Evolutionary conservation across 2,329 filamentous ascomycete species (phyloP).

Genomic region (Xylariales sp.): DNA sequence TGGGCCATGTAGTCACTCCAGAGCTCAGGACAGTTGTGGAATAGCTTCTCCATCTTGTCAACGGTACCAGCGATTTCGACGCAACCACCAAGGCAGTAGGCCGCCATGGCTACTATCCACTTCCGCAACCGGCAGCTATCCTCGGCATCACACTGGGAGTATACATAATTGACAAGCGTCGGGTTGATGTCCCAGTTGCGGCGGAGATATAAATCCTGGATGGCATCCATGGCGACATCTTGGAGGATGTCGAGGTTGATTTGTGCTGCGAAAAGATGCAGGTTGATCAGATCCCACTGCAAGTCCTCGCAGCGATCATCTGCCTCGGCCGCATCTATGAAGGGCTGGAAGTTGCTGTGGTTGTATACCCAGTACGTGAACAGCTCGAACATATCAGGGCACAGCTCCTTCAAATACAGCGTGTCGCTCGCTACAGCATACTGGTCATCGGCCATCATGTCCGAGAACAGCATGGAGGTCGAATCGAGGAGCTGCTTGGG

Average conservation of each 20-base stretch:
- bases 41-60: conserved; percentile 36
- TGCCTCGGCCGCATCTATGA: conserved; percentile 20
- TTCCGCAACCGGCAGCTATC: conserved; percentile 49
- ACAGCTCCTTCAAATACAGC: conserved; percentile 25
- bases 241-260: conserved; percentile 47
- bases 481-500: conserved; percentile 21
- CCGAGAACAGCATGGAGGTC: conserved; percentile 23
- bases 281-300: conserved; percentile 52
- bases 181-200: conserved; percentile 55
- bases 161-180: conserved; percentile 46
- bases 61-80: conserved; percentile 21
- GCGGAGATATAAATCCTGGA: conserved; percentile 55
- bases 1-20: conserved; percentile 47
- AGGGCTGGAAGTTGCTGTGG: conserved; percentile 18
- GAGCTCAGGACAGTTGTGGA: conserved; percentile 41
- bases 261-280: conserved; percentile 53
- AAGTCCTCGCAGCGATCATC: conserved; percentile 30
- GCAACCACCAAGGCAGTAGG: conserved; percentile 45
- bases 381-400: conserved; percentile 27
- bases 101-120: conserved; percentile 58
- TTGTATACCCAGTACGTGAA: conserved; percentile 28
- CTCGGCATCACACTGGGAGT: conserved; percentile 46
- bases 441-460: conserved; percentile 15
- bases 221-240: conserved; percentile 52
- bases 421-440: conserved; percentile 15